phyloP scores from a whole-genome alignment of 1,284 basidiomycete genomes.

The Acaromyces ingoldii region DNA sequence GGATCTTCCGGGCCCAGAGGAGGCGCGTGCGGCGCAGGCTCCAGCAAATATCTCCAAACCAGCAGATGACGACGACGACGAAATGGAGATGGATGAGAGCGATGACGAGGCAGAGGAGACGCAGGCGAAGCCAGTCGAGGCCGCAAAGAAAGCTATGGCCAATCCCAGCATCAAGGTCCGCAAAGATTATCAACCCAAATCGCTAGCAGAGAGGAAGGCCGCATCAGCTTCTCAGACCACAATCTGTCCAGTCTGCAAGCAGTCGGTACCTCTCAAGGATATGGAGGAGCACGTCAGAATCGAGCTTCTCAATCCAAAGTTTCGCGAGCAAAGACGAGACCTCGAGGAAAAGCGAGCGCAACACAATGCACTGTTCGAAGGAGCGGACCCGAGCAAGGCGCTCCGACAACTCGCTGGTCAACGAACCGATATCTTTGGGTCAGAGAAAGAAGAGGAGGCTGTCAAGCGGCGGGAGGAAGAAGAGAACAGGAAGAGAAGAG shows the following conservation, averaged over 20 bases:
- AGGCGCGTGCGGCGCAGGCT: background rate
- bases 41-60: background rate
- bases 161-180: constrained; percentile 61
- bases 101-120: constrained; percentile 61
- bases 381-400: constrained; percentile 43
- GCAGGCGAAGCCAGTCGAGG: background rate
- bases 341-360: constrained; percentile 45
- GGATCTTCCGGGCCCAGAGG: background rate
- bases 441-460: constrained; percentile 34
- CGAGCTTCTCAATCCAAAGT: constrained; percentile 87
- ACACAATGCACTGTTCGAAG: constrained; percentile 38
- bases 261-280: constrained; percentile 89
- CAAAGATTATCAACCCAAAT: constrained; percentile 81
- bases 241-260: constrained; percentile 85
- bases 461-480: constrained; percentile 35
- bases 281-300: constrained; percentile 97
- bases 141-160: constrained; percentile 2
- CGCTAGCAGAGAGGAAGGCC: constrained; percentile 23
- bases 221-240: constrained; percentile 54
- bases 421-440: constrained; percentile 40
- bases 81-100: constrained; percentile 22
- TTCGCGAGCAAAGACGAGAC: constrained; percentile 43
- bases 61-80: constrained; percentile 58
- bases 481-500: constrained; percentile 31
- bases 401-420: constrained; percentile 41